phyloP scores from a whole-genome alignment of 495 filamentous ascomycete genomes.

The Neurospora sp. region DNA sequence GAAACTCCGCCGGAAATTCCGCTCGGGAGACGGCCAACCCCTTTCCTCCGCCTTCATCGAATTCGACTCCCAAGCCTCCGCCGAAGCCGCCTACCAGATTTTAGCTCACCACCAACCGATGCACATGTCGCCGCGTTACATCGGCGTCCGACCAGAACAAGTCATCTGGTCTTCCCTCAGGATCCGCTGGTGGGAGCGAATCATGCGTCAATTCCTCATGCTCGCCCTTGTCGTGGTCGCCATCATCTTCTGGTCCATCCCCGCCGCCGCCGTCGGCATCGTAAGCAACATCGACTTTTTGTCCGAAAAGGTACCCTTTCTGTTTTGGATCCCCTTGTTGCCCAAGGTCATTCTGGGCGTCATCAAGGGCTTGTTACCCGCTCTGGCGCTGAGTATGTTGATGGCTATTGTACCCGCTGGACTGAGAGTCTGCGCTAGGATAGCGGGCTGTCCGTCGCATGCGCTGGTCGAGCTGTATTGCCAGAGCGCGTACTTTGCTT shows the following conservation, averaged over 20 bases:
- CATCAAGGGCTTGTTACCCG: constrained; percentile 69
- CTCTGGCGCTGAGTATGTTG: constrained; percentile 61
- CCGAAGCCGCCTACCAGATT: constrained; percentile 73
- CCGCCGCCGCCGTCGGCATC: constrained; percentile 65
- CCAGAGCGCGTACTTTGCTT: constrained; percentile 88
- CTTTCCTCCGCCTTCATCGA: constrained; percentile 71
- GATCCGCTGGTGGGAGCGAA: constrained; percentile 71
- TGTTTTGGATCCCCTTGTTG: constrained; percentile 57
- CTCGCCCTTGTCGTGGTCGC: constrained; percentile 53
- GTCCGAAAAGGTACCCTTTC: constrained; percentile 47
- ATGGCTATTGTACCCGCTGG: constrained; percentile 67
- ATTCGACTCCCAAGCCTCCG: constrained; percentile 64
- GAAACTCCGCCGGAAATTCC: constrained; percentile 40
- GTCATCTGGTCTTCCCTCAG: constrained; percentile 76
- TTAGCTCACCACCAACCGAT: constrained; percentile 70
- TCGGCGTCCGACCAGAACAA: constrained; percentile 66
- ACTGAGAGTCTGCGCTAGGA: constrained; percentile 62
- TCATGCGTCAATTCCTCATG: constrained; percentile 57
- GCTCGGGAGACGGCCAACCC: constrained; percentile 33
- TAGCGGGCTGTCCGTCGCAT: constrained; percentile 66
- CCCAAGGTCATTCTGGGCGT: constrained; percentile 58
- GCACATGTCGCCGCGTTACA: constrained; percentile 77
- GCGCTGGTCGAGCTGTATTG: constrained; percentile 75
- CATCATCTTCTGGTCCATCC: constrained; percentile 87
- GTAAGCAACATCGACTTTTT: constrained; percentile 71